Evolutionary conservation across 1,284 basidiomycete genomes (phyloP).

Genomic region (Wallemia mellicola): DNA sequence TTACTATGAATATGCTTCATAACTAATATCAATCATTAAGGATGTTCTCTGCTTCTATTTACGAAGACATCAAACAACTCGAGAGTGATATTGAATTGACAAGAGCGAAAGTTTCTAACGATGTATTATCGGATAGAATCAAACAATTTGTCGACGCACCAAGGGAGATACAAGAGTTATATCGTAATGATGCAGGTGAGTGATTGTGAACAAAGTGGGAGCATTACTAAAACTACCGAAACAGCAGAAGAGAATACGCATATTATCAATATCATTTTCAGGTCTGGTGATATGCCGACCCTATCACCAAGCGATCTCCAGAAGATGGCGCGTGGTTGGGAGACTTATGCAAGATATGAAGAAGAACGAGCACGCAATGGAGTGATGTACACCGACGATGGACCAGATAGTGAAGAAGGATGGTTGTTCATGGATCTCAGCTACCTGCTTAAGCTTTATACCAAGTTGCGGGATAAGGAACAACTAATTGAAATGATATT

Average conservation of each 20-base stretch:
- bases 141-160: slow-evolving; percentile 37
- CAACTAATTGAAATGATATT: slow-evolving; percentile 80
- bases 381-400: too few species aligned
- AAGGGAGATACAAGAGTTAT: slow-evolving; percentile 61
- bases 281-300: too few species aligned
- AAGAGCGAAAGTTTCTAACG: neutral
- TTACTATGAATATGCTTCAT: neutral
- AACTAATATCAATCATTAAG: neutral
- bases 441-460: slow-evolving; percentile 44
- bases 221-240: too few species aligned
- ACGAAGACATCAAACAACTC: neutral
- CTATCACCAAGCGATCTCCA: too few species aligned
- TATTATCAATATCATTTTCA: too few species aligned
- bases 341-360: too few species aligned
- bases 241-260: too few species aligned
- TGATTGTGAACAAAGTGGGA: too few species aligned
- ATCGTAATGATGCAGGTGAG: too few species aligned
- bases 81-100: neutral
- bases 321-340: too few species aligned
- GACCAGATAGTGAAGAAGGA: too few species aligned
- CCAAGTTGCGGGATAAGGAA: slow-evolving; percentile 58
- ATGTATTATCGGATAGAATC: neutral
- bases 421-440: slow-evolving; percentile 72
- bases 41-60: slow-evolving; percentile 3
- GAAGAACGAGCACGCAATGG: too few species aligned